Evolutionary conservation across 805 yeast genomes (phyloP), one percentile per base, ranked within the genome.

Genomic region (Clavispora phyllophila): DNA sequence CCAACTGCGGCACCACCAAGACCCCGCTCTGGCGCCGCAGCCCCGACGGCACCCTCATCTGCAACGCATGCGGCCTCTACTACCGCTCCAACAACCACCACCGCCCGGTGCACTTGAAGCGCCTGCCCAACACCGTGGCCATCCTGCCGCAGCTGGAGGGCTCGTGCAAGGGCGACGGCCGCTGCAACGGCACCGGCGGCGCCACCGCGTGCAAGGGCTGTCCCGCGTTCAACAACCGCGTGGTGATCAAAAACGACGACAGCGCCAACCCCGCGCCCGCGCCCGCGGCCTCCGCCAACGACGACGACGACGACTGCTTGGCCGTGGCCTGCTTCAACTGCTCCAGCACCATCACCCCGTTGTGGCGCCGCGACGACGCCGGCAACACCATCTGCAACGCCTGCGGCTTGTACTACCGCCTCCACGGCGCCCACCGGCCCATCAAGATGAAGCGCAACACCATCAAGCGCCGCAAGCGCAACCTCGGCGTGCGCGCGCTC

Each of bases 311-410:
- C 15, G 77, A 66, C 33, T 66, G 75, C 23, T 68, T 79, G 38
- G 84, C 84, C 9, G 78, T 87, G 7, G 88, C 95, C 0, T 87
- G 96, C 60, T 82, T 77, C 50, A 87, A 87, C 65, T 87, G 96
- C 64, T 82, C 81, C 3, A 84, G 93, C 10, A 87, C 93, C 1
- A 84, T 84, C 43, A 87, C 96, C 0, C 96, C 96, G 0, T 65
- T 87, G 10, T 87, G 95, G 95, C 73, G 95, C 57, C 69, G 95
- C 47, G 90, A 86, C 58, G 89, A 81, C 49, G 72, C 72, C 5
- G 95, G 95, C 4, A 82, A 86, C 53, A 84, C 89, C 20, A 86
- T 87, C 19, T 87, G 96, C 68, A 87, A 87, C 56, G 96, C 96
- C 0, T 87, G 96, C 65, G 96, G 89, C 3, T 64, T 87, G 24